A percentile compares a stretch with the other conserved stretches of the same genome.
Conservation (phyloP, 306 rosid species). For the Vachellia pachyceras region DNA sequence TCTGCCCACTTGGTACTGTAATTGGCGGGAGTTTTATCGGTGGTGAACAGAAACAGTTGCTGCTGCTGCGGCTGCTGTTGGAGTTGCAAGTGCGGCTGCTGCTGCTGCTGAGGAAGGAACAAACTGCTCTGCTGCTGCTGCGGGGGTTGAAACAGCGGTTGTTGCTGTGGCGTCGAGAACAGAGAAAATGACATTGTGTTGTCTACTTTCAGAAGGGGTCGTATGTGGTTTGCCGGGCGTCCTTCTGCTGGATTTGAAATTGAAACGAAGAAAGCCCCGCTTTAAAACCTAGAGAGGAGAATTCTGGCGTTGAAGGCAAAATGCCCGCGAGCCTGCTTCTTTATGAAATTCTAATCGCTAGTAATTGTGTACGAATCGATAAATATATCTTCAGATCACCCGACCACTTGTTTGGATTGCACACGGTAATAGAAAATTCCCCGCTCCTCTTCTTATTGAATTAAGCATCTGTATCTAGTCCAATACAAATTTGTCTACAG, state of each 20-base stretch:
- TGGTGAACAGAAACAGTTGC: slow-evolving; percentile 66
- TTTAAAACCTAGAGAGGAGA: slow-evolving; percentile 75
- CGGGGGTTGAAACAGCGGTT: slow-evolving; percentile 55
- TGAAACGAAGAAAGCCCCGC: slow-evolving; percentile 36
- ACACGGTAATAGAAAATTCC: too few species aligned
- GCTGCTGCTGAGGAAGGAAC: slow-evolving; percentile 51
- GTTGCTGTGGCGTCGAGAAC: slow-evolving; percentile 78
- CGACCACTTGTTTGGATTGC: too few species aligned
- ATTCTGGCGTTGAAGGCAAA: not conserved
- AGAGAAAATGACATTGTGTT: slow-evolving; percentile 76
- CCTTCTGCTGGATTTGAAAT: not conserved
- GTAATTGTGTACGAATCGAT: not conserved
- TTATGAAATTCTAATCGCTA: not conserved
- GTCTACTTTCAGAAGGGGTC: not conserved
- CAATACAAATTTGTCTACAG: too few species aligned
- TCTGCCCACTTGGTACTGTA: slow-evolving; percentile 92
- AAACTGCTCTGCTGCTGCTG: slow-evolving; percentile 51
- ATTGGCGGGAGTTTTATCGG: slow-evolving; percentile 79
- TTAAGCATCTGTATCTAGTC: too few species aligned
- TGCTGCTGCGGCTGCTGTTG: slow-evolving; percentile 46
- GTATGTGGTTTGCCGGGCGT: slow-evolving; percentile 10
- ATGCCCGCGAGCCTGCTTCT: slow-evolving; percentile 9
- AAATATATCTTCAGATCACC: too few species aligned
- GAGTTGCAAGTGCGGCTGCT: not conserved
- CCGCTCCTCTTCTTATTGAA: too few species aligned